Evolutionary conservation across 2,329 filamentous ascomycete genomes (phyloP), one percentile per base, ranked within the genome.

Genomic region (Canariomyces notabilis): DNA sequence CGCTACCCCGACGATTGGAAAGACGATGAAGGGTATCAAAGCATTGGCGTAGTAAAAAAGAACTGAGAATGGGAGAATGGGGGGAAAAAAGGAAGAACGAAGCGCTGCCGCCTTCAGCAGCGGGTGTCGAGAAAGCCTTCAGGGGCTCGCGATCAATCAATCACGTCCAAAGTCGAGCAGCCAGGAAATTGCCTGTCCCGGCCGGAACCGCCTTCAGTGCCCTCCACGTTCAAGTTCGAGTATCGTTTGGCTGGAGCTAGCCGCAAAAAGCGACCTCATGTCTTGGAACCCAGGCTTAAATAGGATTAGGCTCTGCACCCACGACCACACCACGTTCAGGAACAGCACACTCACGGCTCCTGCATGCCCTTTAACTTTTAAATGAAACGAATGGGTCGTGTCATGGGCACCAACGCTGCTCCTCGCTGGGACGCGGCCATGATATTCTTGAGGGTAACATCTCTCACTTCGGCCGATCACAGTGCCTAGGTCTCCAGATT

Each of bases 141-240:
- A 54, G 56, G 53, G 53, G 52, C 49, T 55, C 41, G 42, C 49
- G 52, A 54, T 56, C n/a, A n/a, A n/a, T n/a, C n/a, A n/a, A n/a
- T n/a, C 51, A 40, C 52, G 44, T 47, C 42, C 49, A 35, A n/a
- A 44, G 42, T 47, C 37, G 37, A 47, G 48, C 43, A n/a, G 43
- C 44, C 53, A 55, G 53, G 55, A 57, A 57, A 57, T 57, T 57
- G 52, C 23, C 42, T 21, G 29, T 44, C 37, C 41, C 41, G 39
- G 46, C 37, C 47, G 44, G 50, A 42, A 37, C 41, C 46, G 48
- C 41, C 50, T n/a, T n/a, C n/a, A n/a, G n/a, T n/a, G n/a, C n/a
- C n/a, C n/a, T 44, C 42, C 48, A 43, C 51, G 46, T 48, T 46
- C 22, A 38, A 49, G 33, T 8, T 19, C 42, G 47, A 35, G 52